phyloP scores from a whole-genome alignment of 129 eudicot genomes.

The Scalesia atractyloides region DNA sequence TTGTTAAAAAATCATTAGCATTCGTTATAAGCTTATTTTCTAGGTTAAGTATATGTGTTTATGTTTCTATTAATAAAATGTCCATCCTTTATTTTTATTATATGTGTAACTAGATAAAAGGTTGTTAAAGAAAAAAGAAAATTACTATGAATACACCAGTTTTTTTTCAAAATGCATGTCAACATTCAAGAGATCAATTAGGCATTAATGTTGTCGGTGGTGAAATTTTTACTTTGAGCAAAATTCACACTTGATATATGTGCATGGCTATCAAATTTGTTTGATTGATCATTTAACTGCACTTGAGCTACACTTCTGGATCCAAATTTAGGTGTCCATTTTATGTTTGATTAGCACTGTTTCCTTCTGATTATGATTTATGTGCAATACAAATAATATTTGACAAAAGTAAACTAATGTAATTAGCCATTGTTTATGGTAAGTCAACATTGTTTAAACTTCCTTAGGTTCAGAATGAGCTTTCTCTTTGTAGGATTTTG shows the following conservation, averaged over 20 bases:
- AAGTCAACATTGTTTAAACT: background rate
- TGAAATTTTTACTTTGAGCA: slow-evolving; percentile 2
- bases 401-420: background rate
- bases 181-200: background rate
- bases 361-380: background rate
- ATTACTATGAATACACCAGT: background rate
- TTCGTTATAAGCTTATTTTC: background rate
- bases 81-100: background rate
- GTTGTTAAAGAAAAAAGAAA: background rate
- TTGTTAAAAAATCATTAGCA: too few species aligned
- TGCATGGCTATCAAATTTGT: too few species aligned
- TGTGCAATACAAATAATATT: background rate
- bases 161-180: background rate
- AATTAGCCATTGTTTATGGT: background rate
- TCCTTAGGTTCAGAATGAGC: too few species aligned
- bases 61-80: background rate
- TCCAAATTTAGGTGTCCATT: background rate
- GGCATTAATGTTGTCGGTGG: background rate
- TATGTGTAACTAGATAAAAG: background rate
- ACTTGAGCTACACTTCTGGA: background rate
- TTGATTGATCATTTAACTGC: too few species aligned
- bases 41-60: background rate
- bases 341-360: background rate
- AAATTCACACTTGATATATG: background rate
- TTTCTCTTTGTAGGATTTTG: too few species aligned